phyloP scores from a whole-genome alignment of 2,329 filamentous ascomycete genomes.

The Fusarium temperatum region DNA sequence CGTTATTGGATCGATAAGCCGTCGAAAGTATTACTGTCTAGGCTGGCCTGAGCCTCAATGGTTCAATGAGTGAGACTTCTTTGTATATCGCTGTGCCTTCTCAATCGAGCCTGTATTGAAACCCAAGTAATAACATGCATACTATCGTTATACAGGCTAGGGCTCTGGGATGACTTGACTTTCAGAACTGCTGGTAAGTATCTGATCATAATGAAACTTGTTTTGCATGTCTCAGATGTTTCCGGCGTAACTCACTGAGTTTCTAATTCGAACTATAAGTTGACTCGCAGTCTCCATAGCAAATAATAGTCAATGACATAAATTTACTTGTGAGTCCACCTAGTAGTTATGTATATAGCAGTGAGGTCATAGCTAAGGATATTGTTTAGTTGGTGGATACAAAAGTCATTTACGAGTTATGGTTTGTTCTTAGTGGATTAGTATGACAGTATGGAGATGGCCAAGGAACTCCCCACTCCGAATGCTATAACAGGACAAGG shows the following conservation, averaged over 20 bases:
- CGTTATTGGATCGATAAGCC: neutral
- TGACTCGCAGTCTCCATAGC: neutral
- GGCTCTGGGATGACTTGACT: too few relatives aligned
- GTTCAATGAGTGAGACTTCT: neutral
- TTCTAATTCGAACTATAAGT: neutral
- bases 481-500: conserved; percentile 6
- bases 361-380: neutral
- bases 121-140: neutral
- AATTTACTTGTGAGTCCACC: neutral
- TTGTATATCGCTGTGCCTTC: neutral
- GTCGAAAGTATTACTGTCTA: neutral
- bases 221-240: neutral
- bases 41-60: neutral
- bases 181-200: neutral
- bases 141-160: neutral
- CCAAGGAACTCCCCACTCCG: conserved; percentile 4
- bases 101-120: neutral
- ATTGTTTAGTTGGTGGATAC: conserved; percentile 18
- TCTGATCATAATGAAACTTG: neutral
- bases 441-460: conserved; percentile 9
- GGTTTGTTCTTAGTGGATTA: conserved; percentile 3
- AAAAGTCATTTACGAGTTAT: conserved; percentile 3
- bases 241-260: neutral
- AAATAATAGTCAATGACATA: neutral
- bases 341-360: too few relatives aligned